These are phyloP conservation scores for Trichosporon asahii DNA, from an alignment of 1,284 basidiomycete genomes.

Conservation along the genomic window DNA sequence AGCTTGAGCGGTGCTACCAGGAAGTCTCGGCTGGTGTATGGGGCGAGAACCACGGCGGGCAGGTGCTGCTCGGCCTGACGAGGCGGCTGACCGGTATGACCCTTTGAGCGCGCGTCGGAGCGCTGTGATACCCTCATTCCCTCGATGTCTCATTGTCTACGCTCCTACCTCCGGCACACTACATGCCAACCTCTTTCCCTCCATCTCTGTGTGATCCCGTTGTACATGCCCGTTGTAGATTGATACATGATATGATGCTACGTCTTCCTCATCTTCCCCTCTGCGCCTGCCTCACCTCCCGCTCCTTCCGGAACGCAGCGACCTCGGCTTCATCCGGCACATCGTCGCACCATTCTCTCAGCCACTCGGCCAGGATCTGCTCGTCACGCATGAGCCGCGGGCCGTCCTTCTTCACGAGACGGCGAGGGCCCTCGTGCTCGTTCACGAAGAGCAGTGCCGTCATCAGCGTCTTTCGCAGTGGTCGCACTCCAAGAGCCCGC, in stretches of 20 bases:
- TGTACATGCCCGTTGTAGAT: neutral
- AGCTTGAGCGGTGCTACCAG: slow-evolving; percentile 40
- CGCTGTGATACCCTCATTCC: neutral
- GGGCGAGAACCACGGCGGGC: slow-evolving; percentile 39
- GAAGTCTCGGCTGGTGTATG: slow-evolving; percentile 46
- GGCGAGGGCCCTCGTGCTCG: slow-evolving; percentile 63
- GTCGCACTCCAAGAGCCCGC: slow-evolving; percentile 60
- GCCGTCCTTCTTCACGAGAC: slow-evolving; percentile 55
- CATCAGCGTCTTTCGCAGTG: slow-evolving; percentile 60
- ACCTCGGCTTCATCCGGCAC: slow-evolving; percentile 56
- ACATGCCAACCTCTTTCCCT: neutral
- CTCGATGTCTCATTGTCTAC: neutral
- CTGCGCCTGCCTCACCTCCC: neutral
- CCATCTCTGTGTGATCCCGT: neutral
- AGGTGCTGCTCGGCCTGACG: slow-evolving; percentile 35
- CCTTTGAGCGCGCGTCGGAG: neutral
- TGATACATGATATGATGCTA: neutral
- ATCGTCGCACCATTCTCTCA: slow-evolving; percentile 63
- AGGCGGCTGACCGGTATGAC: slow-evolving; percentile 21
- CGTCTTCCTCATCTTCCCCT: neutral
- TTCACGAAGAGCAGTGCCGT: slow-evolving; percentile 66
- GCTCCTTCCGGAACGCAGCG: slow-evolving; percentile 19
- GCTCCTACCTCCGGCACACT: neutral
- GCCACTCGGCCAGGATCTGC: slow-evolving; percentile 59
- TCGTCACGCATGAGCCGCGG: slow-evolving; percentile 52